Evolutionary conservation across 805 yeast species (phyloP), one percentile per base, ranked within the genome.

Genomic region (Lipomyces japonicus): DNA sequence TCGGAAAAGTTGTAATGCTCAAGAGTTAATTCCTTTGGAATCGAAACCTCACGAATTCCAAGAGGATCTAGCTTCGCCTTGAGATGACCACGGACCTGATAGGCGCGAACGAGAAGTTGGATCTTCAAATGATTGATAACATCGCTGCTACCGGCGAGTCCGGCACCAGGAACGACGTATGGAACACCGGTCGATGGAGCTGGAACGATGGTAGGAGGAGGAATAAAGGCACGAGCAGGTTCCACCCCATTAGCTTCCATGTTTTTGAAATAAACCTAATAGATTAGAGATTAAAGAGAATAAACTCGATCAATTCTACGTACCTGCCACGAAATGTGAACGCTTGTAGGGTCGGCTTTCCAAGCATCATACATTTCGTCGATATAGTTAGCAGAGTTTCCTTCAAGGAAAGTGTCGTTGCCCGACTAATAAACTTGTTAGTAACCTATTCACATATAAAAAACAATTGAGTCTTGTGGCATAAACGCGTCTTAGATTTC

Each of bases 351-450:
- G 68, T 93, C 98, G 58, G 80, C 70, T 64, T 80, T 78, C 97
- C 97, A 93, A 44, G 95, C 90, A 58, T 80, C 80, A 71, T 89
- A 93, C 99, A 93, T 93, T 74, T 93, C 97, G 70, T 93, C 99
- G 63, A 93, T 86, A 71, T 93, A 93, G 64, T 82, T 81, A 57
- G 96, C 93, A 70, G 86, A 86, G 67, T 81, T 80, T 53, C 93
- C 80, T 61, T 85, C 86, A 61, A 90, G 72, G 70, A 93, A 93
- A 37, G 81, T 76, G 71, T 93, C 98, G 50, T 62, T 60, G 39
- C 57, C 47, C 34, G 51, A 53, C 58, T 54, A 23, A 1, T 7
- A n/a, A n/a, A n/a, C n/a, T n/a, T n/a, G n/a, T n/a, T n/a, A n/a
- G n/a, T n/a, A n/a, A n/a, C n/a, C n/a, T n/a, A n/a, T n/a, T n/a